Base-by-base conservation (phyloP, 2,329 filamentous ascomycete species). In the Penicillium rolfsii region DNA sequence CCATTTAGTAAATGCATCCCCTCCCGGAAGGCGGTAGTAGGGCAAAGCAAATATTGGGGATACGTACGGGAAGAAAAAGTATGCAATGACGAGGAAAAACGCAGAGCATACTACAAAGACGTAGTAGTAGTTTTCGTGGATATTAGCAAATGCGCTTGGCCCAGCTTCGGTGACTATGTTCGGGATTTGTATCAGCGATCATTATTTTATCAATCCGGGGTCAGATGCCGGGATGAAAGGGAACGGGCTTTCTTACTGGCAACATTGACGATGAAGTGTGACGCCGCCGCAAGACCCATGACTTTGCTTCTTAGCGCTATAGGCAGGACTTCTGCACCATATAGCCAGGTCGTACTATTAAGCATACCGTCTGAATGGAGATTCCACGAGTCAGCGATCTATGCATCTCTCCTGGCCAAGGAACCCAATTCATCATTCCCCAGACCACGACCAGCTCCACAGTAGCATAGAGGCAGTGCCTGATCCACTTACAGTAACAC, bases 71-170 rank as follows among this genome's bases (percentile, higher is more conserved):
- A 85, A 86, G 68, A 81, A 85, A 54, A 85, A 77, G 68, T 83
- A 86, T 0, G 81, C 83, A 26, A 85, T 63, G 1, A 78, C 71
- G 0, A 85, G 67, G 72, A 85, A 86, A 72, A 85, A 80, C 0
- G 74, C 28, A 1, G 81, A 81, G 65, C 83, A 86, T 5, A 66
- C 80, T 1, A 85, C 83, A 61, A 86, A 86, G 19, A 86, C 84
- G 61, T 86, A 86, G 70, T 86, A 86, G 70, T 86, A 87, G 64
- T 85, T 86, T 65, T 86, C 80, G n/a, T 77, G 69, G 56, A 87
- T 86, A 46, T 79, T 84, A 14, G 82, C 81, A 65, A 86, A 85
- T 0, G 84, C 84, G 55, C 77, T 84, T 0, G 84, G 84, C 0
- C 83, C 84, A 6, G 82, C 82, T 69, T 84, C 81, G 55, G 82